These are phyloP conservation scores for Globisporangium perplexum DNA, from an alignment of 352 stramenopile species.

Conservation along the genomic window DNA sequence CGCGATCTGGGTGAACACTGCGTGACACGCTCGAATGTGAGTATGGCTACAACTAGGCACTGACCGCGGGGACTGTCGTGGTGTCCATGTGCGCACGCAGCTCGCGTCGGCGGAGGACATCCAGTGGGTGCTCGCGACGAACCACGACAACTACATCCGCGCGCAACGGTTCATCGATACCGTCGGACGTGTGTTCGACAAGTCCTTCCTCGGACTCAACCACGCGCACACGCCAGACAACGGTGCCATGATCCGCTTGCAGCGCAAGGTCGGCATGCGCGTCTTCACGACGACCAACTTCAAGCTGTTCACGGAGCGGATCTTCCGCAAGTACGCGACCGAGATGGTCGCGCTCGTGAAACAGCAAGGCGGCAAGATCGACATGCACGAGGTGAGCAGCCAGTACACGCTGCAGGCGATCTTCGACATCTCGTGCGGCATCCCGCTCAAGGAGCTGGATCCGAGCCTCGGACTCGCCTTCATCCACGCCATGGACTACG, in stretches of 20 bases:
- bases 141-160: constrained; percentile 68
- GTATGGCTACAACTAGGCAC: not conserved
- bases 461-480: constrained; percentile 31
- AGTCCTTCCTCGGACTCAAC: constrained; percentile 66
- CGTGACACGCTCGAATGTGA: not conserved
- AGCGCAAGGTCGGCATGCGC: not conserved
- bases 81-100: constrained; percentile 3
- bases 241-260: not conserved
- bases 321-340: not conserved
- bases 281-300: not conserved
- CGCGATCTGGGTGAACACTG: constrained; percentile 34
- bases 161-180: constrained; percentile 52
- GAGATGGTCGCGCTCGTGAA: not conserved
- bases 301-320: not conserved
- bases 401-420: constrained; percentile 51
- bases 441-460: constrained; percentile 26
- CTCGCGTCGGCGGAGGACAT: constrained; percentile 48
- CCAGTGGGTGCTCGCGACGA: constrained; percentile 53
- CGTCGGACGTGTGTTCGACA: constrained; percentile 54
- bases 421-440: too few relatives aligned
- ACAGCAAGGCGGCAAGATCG: constrained; percentile 1
- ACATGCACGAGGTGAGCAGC: constrained; percentile 49
- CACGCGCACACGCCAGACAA: constrained; percentile 19
- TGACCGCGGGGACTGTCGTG: not conserved
- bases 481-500: constrained; percentile 46